Base-by-base conservation (phyloP, 306 rosid genomes). In the Boehmeria nivea region DNA sequence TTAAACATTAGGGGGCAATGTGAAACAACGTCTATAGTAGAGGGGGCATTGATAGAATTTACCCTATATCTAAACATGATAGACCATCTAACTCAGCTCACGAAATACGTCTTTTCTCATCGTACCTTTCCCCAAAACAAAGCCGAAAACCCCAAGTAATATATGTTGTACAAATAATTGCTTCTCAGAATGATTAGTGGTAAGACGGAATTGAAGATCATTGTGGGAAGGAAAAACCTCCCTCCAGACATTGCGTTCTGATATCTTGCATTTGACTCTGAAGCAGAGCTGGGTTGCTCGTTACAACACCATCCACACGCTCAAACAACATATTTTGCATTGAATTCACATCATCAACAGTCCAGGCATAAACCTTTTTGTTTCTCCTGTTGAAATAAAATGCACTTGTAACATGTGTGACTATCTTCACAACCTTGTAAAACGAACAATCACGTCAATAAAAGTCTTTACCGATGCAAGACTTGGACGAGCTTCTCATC, bases 301-400 rank as follows among this genome's bases (percentile, higher is more conserved):
- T 81, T 53, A 89, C 84, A 65, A 89, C 59, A 21, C 77, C 97
- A 69, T 89, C 95, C 38, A 86, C 94, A 25, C 55, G 78, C 72
- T 86, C 95, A 42, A 33, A 63, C 70, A 89, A 55, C 85, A 89
- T 49, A 28, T 36, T 80, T 45, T 72, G 64, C 97, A 89, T 83
- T 43, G 97, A 79, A 44, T 75, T 82, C 31, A 3, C 51, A 72
- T 86, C 94, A 23, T 89, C 95, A 26, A 86, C 95, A 15, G 97
- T 89, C 97, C 97, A 89, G 11, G 95, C 87, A 65, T 75, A 89
- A 36, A 76, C 90, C 75, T 76, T 83, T 77, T 79, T 89, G 7
- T 78, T 80, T 63, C 86, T 86, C 78, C 97, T 86, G 78, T 58
- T 51, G 11, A 54, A 50, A 51, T 33, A 68, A 17, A 23, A 39